A percentile compares a stretch with the other conserved stretches of the same genome.
phyloP scores from a whole-genome alignment of 2,329 filamentous ascomycete genomes.

The Parafenestella ontariensis region DNA sequence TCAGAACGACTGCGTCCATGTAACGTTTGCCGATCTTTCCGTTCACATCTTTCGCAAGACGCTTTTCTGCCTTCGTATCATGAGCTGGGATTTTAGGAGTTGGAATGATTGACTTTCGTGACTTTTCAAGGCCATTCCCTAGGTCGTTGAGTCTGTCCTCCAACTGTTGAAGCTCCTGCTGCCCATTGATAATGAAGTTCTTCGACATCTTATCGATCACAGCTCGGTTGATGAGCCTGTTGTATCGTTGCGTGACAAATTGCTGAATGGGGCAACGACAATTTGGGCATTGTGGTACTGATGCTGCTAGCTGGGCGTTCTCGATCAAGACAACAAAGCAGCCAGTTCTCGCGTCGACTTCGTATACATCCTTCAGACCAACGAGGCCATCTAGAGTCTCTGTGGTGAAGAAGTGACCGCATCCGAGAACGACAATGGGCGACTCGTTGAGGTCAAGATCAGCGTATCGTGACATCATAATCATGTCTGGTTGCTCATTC shows the following conservation, averaged over 20 bases:
- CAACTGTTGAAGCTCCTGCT: constrained; percentile 34
- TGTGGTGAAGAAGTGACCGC: constrained; percentile 41
- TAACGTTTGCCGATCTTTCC: constrained; percentile 15
- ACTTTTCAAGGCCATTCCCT: constrained; percentile 23
- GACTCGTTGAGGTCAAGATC: constrained; percentile 39
- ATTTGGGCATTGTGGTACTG: constrained; percentile 42
- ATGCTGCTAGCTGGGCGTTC: constrained; percentile 24
- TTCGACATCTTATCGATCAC: constrained; percentile 50
- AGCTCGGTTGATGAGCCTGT: constrained; percentile 46
- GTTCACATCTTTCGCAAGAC: neutral
- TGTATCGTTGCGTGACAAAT: constrained; percentile 46
- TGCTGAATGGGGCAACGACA: constrained; percentile 44
- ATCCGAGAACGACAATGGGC: constrained; percentile 36
- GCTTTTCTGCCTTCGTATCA: neutral
- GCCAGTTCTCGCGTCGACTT: constrained; percentile 15
- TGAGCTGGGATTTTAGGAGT: neutral
- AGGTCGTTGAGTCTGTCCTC: constrained; percentile 21
- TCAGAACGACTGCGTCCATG: constrained; percentile 12
- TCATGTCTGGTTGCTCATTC: constrained; percentile 31
- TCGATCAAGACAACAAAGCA: constrained; percentile 35
- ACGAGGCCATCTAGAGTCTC: constrained; percentile 41
- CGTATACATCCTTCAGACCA: constrained; percentile 35
- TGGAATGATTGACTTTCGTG: constrained; percentile 10
- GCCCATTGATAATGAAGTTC: constrained; percentile 43
- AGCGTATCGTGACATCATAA: constrained; percentile 29